Evolutionary conservation across 2,329 filamentous ascomycete genomes (phyloP).

Genomic region (Diaporthe nobilis): DNA sequence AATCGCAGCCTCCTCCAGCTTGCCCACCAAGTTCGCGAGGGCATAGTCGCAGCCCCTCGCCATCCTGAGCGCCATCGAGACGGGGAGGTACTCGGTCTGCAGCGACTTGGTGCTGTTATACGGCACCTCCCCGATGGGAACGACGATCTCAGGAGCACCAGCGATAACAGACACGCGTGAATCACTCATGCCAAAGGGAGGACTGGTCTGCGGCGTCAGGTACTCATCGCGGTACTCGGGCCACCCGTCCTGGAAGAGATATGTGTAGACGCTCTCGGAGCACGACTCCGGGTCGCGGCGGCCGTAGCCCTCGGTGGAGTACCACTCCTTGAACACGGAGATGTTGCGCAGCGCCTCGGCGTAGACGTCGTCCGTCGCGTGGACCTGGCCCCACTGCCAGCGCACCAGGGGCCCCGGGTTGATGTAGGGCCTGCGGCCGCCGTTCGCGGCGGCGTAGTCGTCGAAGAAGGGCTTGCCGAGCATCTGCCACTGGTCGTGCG

Average conservation of each 20-base stretch:
- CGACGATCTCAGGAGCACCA: slow-evolving; percentile 17
- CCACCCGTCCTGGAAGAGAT: slow-evolving; percentile 24
- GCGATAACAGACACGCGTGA: slow-evolving; percentile 17
- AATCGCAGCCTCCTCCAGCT: slow-evolving; percentile 27
- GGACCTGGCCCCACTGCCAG: slow-evolving; percentile 23
- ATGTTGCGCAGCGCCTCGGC: slow-evolving; percentile 35
- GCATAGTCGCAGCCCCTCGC: slow-evolving; percentile 41
- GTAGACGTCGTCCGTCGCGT: slow-evolving; percentile 40
- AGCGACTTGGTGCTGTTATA: slow-evolving; percentile 20
- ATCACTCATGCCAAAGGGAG: slow-evolving; percentile 32
- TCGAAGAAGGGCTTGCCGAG: slow-evolving; percentile 56
- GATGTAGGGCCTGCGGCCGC: slow-evolving; percentile 17
- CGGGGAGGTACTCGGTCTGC: slow-evolving; percentile 34
- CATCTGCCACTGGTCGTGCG: slow-evolving; percentile 54
- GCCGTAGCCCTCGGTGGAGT: slow-evolving; percentile 40
- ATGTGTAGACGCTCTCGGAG: slow-evolving; percentile 41
- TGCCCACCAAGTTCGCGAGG: slow-evolving; percentile 26
- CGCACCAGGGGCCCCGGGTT: slow-evolving; percentile 20
- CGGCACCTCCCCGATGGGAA: slow-evolving; percentile 7
- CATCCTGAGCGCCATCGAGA: slow-evolving; percentile 43
- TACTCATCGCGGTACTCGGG: slow-evolving; percentile 40
- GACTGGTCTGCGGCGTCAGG: not conserved
- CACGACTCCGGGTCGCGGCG: slow-evolving; percentile 38
- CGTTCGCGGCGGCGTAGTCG: slow-evolving; percentile 53
- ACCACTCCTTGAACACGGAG: slow-evolving; percentile 39